Base-by-base conservation (phyloP, 169 alveolate species). In the Plasmodium blacklocki region DNA sequence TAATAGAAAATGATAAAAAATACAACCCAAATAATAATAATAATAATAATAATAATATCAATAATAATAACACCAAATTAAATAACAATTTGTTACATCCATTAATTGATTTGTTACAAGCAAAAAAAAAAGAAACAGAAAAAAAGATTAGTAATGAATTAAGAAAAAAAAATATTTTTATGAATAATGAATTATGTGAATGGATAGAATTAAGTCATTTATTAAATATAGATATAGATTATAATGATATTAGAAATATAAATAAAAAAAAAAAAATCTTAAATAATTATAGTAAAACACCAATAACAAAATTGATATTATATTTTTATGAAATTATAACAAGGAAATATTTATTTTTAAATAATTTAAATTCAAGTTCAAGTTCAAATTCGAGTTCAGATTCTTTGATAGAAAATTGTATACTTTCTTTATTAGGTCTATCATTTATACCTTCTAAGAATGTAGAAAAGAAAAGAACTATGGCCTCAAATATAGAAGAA, bases 121-220 rank as follows among this genome's bases (percentile, higher is more conserved):
- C 39, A 5, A 58, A 73, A 54, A 86, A 86, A 15, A 54, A 50
- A n/a, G 88, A 86, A 64, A 66, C 75, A 19, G 88, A 72, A 60
- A 71, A 72, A 60, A 49, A 47, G 26, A 14, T 86, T 49, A 23
- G 62, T 64, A 86, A 18, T 6, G 67, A 86, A 29, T 60, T 86
- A 67, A 49, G 54, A 39, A 86, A 43, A 52, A 86, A 73, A 86
- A 9, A 66, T 47, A 66, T 86, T n/a, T 49, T 60, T 60, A n/a
- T 86, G 8, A 86, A 72, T n/a, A 86, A 86, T 64, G 92, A 86
- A 45, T 52, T 71, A n/a, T 86, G 92, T 60, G 92, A 86, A 72
- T 86, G 92, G 92, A 32, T 86, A 0, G 92, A 86, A 62, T 8
- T 62, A 12, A 86, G 92, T 14, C 88, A 86, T 47, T 52, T 86